These are phyloP conservation scores for Cryptosporidium viatorum DNA, from an alignment of 169 alveolate genomes.

Conservation along the genomic window DNA sequence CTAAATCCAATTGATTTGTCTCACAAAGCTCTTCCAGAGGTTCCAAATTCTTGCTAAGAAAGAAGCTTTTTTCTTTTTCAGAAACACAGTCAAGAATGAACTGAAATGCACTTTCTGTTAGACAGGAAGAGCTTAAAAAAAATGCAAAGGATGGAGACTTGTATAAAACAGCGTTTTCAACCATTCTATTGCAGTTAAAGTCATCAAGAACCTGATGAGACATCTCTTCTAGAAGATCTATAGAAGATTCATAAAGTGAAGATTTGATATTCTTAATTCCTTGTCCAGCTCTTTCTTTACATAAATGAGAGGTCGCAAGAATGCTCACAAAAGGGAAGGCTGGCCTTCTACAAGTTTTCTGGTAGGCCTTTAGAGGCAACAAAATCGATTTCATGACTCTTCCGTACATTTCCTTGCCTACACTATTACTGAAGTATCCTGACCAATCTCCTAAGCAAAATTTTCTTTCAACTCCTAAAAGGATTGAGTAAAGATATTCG, in stretches of 20 bases:
- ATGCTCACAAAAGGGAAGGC: slow-evolving; percentile 14
- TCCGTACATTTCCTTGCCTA: not conserved
- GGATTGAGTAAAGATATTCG: not conserved
- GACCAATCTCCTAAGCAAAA: slow-evolving; percentile 35
- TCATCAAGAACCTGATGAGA: not conserved
- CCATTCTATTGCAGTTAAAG: not conserved
- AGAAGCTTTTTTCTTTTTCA: not conserved
- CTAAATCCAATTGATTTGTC: not conserved
- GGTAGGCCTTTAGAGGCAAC: not conserved
- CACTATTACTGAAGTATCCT: slow-evolving; percentile 10
- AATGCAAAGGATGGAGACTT: slow-evolving; percentile 30
- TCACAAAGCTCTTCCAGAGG: slow-evolving; percentile 9
- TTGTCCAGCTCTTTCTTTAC: not conserved
- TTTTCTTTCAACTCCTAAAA: not conserved
- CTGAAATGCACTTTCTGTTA: not conserved
- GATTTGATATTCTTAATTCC: not conserved
- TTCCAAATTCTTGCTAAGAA: not conserved
- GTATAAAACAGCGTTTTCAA: not conserved
- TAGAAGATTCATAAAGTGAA: slow-evolving; percentile 6
- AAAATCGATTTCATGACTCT: not conserved
- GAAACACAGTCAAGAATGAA: slow-evolving; percentile 3
- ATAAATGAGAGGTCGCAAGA: not conserved
- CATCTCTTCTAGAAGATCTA: slow-evolving; percentile 3
- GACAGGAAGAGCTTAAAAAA: slow-evolving; percentile 11
- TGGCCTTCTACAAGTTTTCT: not conserved